phyloP scores from a whole-genome alignment of 805 yeast genomes.

The Candida coquimbonensis region DNA sequence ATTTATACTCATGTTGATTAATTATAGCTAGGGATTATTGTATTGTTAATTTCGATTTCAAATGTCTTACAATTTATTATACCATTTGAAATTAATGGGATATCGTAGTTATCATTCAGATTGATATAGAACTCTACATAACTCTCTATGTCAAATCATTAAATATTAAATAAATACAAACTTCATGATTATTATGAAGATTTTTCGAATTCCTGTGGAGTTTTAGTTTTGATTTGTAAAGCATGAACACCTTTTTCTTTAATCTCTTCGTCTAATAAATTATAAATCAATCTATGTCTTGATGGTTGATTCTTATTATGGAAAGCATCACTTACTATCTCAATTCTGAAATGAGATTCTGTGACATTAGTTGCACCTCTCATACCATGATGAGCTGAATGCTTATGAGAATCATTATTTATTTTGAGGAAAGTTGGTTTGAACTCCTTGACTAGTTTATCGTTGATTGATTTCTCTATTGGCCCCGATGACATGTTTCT shows the following conservation, averaged over 20 bases:
- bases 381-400: slow-evolving; percentile 80
- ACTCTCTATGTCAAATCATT: not conserved
- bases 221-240: slow-evolving; percentile 75
- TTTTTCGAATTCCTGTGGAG: slow-evolving; percentile 44
- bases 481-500: slow-evolving; percentile 25
- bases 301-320: slow-evolving; percentile 57
- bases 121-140: not conserved
- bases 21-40: no score
- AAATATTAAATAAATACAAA: not conserved
- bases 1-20: no score
- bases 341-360: slow-evolving; percentile 80
- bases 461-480: slow-evolving; percentile 15
- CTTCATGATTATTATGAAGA: not conserved
- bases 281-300: slow-evolving; percentile 74
- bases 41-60: no score
- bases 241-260: slow-evolving; percentile 76
- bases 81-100: no score
- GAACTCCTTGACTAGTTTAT: slow-evolving; percentile 16
- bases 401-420: slow-evolving; percentile 79
- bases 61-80: no score
- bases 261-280: slow-evolving; percentile 64
- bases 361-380: slow-evolving; percentile 60
- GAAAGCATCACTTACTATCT: slow-evolving; percentile 64
- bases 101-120: no score
- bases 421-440: slow-evolving; percentile 44